A percentile compares a stretch with the other conserved stretches of the same genome.
phyloP scores from a whole-genome alignment of 805 yeast species.

The Schwanniomyces occidentalis region DNA sequence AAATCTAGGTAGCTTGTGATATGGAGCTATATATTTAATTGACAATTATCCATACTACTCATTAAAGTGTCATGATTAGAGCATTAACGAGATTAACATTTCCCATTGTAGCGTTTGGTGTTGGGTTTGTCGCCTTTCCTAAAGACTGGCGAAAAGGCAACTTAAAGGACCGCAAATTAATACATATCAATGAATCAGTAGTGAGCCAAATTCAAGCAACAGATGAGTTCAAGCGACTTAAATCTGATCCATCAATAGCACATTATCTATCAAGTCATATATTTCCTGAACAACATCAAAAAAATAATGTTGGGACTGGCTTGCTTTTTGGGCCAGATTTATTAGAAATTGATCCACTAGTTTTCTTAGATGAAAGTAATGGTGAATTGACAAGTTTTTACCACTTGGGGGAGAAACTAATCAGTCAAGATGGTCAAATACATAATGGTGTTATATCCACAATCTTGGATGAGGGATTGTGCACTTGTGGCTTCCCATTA shows the following conservation, averaged over 20 bases:
- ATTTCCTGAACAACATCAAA: conserved; percentile 59
- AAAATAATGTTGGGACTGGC: conserved; percentile 71
- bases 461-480: conserved; percentile 79
- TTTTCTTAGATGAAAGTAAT: conserved; percentile 50
- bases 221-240: conserved; percentile 19
- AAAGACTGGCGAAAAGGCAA: conserved; percentile 21
- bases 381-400: conserved; percentile 64
- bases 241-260: conserved; percentile 12
- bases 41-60: too few species aligned
- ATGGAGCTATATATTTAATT: too few species aligned
- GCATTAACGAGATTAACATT: conserved; percentile 23
- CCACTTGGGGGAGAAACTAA: conserved; percentile 66
- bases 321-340: conserved; percentile 65
- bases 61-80: conserved; percentile 25
- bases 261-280: conserved; percentile 14
- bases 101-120: conserved; percentile 32
- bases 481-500: conserved; percentile 80
- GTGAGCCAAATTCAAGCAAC: conserved; percentile 18
- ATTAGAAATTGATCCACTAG: conserved; percentile 74
- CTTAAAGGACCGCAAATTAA: conserved; percentile 12
- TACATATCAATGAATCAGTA: conserved; percentile 20
- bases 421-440: conserved; percentile 70
- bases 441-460: conserved; percentile 83
- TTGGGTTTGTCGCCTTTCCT: conserved; percentile 30
- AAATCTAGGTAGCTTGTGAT: too few species aligned